Evolutionary conservation across 768 basidiomycete genomes (phyloP), one percentile per base, ranked within the genome.

Genomic region (Psilocybe subaeruginosa): DNA sequence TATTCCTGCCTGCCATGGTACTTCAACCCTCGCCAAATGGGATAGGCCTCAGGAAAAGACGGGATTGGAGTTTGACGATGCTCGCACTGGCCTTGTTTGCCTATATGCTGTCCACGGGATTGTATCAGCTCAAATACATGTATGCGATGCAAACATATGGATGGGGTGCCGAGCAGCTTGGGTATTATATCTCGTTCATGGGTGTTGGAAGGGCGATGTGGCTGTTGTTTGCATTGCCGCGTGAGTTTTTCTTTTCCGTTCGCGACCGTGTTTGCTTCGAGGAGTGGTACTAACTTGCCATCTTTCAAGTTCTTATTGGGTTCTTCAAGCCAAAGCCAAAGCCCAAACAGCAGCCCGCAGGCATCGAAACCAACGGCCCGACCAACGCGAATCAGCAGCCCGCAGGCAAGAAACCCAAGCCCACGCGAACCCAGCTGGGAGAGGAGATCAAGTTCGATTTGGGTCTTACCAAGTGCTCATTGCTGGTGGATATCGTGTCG

Each of bases 51-150:
- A 78, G 76, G 63, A 78, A 81, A 58, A 61, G 61, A 39, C 83
- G 78, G 64, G 94, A 96, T 72, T 95, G 91, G 91, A 93, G 88
- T 69, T 72, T 97, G 68, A 92, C 91, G 2, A 77, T 87, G 56
- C 75, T 95, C 3, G 91, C 85, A 3, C 61, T 81, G 1, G 82
- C 86, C 2, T 71, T 90, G 59, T 89, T 92, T 70, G 77, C 74
- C 16, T 81, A 85, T 69, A 78, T 86, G 67, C 81, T 95, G 56
- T 82, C 91, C n/a, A 78, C 82, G 83, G 92, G 92, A n/a, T 65
- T 93, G 3, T 88, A 85, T 73, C 90, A 91, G 70, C 77, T 93
- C 71, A 95, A 93, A 69, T 93, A 93, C 71, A 76, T 93, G 29
- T 95, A 93, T 69, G 91, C 89, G 2, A 84, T 79, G 54, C 89